phyloP scores from a whole-genome alignment of 306 rosid genomes.

The Cercis canadensis region DNA sequence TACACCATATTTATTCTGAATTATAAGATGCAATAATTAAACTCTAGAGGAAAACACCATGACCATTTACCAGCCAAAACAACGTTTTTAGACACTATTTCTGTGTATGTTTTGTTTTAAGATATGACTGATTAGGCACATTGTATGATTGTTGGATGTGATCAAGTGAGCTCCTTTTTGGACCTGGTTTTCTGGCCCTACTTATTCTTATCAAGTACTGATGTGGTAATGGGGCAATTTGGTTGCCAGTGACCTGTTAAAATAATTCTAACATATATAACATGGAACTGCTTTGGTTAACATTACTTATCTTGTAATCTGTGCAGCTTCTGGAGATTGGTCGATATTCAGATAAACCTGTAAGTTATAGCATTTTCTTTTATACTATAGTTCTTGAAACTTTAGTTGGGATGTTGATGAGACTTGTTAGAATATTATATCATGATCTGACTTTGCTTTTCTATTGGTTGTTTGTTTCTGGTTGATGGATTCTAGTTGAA shows the following conservation, averaged over 20 bases:
- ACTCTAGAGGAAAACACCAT: too few species aligned
- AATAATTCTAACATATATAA: slow-evolving; percentile 5
- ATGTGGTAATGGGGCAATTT: slow-evolving; percentile 5
- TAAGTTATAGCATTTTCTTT: slow-evolving; percentile 40
- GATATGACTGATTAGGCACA: too few species aligned
- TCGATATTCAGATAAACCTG: slow-evolving; percentile 51
- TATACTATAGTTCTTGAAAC: neutral
- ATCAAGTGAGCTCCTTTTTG: too few species aligned
- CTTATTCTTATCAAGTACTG: slow-evolving; percentile 35
- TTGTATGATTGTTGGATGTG: too few species aligned
- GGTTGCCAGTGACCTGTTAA: slow-evolving; percentile 29
- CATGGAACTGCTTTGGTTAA: slow-evolving; percentile 20
- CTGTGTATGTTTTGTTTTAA: too few species aligned
- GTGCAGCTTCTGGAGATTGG: slow-evolving; percentile 74
- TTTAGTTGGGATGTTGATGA: slow-evolving; percentile 18
- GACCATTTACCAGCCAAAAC: too few species aligned
- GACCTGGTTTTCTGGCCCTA: slow-evolving; percentile 14
- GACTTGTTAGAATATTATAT: slow-evolving; percentile 11
- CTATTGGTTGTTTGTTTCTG: slow-evolving; percentile 32
- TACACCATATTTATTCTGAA: too few species aligned
- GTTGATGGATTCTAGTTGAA: slow-evolving; percentile 47
- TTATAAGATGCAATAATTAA: too few species aligned
- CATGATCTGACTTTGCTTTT: slow-evolving; percentile 10
- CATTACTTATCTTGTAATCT: slow-evolving; percentile 24
- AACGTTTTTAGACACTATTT: too few species aligned